phyloP scores from a whole-genome alignment of 306 rosid genomes.

The Sindora glabra region DNA sequence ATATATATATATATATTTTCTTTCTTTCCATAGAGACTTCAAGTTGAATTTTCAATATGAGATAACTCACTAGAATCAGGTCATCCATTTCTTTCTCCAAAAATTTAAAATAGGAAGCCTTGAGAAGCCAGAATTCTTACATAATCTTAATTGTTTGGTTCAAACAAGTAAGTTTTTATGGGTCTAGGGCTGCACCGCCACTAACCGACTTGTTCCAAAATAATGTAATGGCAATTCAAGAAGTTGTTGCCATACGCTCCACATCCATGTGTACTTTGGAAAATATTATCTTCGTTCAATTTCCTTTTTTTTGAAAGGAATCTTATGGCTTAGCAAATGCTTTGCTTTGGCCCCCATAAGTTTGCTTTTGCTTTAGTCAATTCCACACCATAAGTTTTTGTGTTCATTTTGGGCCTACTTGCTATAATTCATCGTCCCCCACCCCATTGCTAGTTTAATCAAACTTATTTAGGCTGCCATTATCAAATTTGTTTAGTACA shows the following conservation, averaged over 20 bases:
- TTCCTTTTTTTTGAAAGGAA: constrained; percentile 20
- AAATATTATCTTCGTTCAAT: constrained; percentile 16
- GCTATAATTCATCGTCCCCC: constrained; percentile 26
- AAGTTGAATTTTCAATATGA: too few relatives aligned
- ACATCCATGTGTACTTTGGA: constrained; percentile 15
- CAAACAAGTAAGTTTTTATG: constrained; percentile 11
- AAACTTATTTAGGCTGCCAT: constrained; percentile 14
- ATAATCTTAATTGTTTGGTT: not conserved
- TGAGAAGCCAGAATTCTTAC: not conserved
- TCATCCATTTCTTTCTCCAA: not conserved
- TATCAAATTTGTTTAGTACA: constrained; percentile 22
- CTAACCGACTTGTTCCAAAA: constrained; percentile 19
- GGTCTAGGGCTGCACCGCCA: constrained; percentile 26
- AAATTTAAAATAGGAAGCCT: not conserved
- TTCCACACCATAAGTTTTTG: constrained; percentile 34
- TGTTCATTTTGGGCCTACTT: constrained; percentile 33
- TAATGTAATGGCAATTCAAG: constrained; percentile 1
- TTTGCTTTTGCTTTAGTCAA: constrained; percentile 38
- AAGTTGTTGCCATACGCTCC: constrained; percentile 16
- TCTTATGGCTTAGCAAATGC: constrained; percentile 21
- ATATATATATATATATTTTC: too few relatives aligned
- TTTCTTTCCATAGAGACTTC: too few relatives aligned
- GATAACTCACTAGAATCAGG: not conserved
- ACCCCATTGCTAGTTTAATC: constrained; percentile 19
- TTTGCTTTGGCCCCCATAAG: constrained; percentile 38